Evolutionary conservation across 148 eudicot species (phyloP), one percentile per base, ranked within the genome.

Genomic region (Camellia japonica): DNA sequence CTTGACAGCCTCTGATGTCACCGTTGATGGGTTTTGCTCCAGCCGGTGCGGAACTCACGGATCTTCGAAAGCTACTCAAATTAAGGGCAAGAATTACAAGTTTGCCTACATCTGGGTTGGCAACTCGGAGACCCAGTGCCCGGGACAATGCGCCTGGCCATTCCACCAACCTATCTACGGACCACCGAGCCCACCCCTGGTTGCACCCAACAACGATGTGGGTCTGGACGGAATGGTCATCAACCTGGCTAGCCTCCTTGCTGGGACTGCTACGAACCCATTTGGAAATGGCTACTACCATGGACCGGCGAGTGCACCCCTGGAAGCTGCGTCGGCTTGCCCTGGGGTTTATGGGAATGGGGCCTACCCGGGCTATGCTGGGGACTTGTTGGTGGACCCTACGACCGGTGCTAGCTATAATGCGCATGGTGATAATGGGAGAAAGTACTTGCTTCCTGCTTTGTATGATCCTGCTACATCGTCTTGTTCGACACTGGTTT

Each of bases 1-100:
- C 38, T 30, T 30, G 38, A 30, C 38, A 30, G 38, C 38, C 38
- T 30, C 38, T 30, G 38, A 30, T 44, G 89, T 84, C 11, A 44
- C 73, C 2, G 89, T 84, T 0, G 85, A 87, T 0, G 78, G 80
- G 0, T 82, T 87, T 55, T 87, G 89, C 56, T 63, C 52, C 55
- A 84, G 83, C 79, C 15, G 78, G 38, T 87, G 89, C 58, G 89
- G 87, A 38, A 84, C 85, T 73, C 89, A 87, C 78, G 87, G 82
- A 3, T 78, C 67, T 59, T 9, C 76, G 14, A 14, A 70, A 19
- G 16, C 51, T 9, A 4, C 79, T 51, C 54, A 38, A 11, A 30
- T 30, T 30, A 30, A 30, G 38, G 38, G 38, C 38, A 30, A 30
- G 38, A 30, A 30, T 30, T 30, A 30, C 38, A 30, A 30, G 38